Evolutionary conservation across 768 basidiomycete genomes (phyloP), one percentile per base, ranked within the genome.

Genomic region (Atractiella rhizophila): DNA sequence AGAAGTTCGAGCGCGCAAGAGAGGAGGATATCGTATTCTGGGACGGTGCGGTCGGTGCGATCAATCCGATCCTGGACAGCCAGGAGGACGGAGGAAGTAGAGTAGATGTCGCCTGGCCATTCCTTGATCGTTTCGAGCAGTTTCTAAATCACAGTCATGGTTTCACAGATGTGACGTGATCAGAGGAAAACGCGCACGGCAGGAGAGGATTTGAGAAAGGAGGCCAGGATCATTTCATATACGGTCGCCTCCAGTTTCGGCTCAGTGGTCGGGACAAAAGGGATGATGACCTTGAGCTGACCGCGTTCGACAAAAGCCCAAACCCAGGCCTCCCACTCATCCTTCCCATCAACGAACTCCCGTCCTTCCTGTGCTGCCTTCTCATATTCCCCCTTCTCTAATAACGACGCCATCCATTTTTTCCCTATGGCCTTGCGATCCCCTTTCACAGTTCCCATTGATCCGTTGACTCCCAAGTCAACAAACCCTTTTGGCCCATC

Each of bases 251-350:
- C 71, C 10, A 96, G 66, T 38, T 72, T 73, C 0, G 86, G 88
- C 4, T 69, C 61, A 29, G 74, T 68, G 1, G 76, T 85, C 0
- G 91, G 91, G 0, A 94, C 69, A 51, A 69, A 75, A 0, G 86
- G 86, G 28, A 91, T 83, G 44, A 94, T 78, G 5, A 80, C 83
- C 58, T 77, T 71, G 13, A 94, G 61, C 43, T 82, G 73, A 20
- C 69, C 66, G 50, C 74, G 69, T 56, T 82, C 71, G 1, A 76
- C 77, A 55, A 88, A 96, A 12, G 69, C 62, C 52, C 91, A 88
- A 53, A 94, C 78, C 79, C 79, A 91, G 51, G 76, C 71, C 54
- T 94, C 86, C 91, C 91, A 98, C 10, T 66, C 59, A 50, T 88
- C 70, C 32, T 70, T 70, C n/a, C n/a, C n/a, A 4, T 69, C 74